Evolutionary conservation across 2,329 filamentous ascomycete genomes (phyloP).

Genomic region (Hypoxylon sp.): DNA sequence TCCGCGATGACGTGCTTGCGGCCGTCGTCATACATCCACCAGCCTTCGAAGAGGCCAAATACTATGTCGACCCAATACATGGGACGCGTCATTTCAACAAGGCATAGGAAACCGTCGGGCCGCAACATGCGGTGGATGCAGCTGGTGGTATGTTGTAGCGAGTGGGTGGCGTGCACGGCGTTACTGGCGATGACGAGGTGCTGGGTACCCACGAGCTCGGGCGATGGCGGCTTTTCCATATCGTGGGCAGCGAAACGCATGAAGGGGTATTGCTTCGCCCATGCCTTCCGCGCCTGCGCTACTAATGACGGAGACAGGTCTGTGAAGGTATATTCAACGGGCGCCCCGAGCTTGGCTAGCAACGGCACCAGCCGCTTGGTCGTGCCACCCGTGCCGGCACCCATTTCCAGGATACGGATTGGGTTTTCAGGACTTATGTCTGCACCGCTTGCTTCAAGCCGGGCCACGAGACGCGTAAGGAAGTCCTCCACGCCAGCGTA

Average conservation of each 20-base stretch:
- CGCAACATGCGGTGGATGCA: constrained; percentile 51
- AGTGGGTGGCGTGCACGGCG: constrained; percentile 57
- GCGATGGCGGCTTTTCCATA: constrained; percentile 49
- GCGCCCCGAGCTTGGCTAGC: constrained; percentile 47
- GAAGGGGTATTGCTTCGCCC: constrained; percentile 45
- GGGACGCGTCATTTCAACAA: constrained; percentile 55
- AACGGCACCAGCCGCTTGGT: constrained; percentile 53
- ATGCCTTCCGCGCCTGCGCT: constrained; percentile 39
- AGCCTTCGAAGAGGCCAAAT: constrained; percentile 58
- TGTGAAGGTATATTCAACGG: constrained; percentile 60
- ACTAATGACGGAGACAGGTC: constrained; percentile 58
- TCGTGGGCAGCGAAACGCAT: constrained; percentile 54
- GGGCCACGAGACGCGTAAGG: constrained; percentile 40
- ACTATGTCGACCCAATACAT: constrained; percentile 54
- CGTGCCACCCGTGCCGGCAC: constrained; percentile 62
- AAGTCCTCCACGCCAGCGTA: constrained; percentile 50
- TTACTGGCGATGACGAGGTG: constrained; percentile 57
- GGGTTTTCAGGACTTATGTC: constrained; percentile 17
- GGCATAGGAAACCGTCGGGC: constrained; percentile 52
- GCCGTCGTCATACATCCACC: constrained; percentile 57
- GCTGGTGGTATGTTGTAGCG: constrained; percentile 42
- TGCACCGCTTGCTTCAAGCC: constrained; percentile 9
- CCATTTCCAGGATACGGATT: constrained; percentile 59
- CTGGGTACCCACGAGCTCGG: constrained; percentile 43
- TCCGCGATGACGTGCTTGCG: constrained; percentile 46